These are phyloP conservation scores for Silybum marianum DNA, from an alignment of 129 eudicot species.

Conservation along the genomic window DNA sequence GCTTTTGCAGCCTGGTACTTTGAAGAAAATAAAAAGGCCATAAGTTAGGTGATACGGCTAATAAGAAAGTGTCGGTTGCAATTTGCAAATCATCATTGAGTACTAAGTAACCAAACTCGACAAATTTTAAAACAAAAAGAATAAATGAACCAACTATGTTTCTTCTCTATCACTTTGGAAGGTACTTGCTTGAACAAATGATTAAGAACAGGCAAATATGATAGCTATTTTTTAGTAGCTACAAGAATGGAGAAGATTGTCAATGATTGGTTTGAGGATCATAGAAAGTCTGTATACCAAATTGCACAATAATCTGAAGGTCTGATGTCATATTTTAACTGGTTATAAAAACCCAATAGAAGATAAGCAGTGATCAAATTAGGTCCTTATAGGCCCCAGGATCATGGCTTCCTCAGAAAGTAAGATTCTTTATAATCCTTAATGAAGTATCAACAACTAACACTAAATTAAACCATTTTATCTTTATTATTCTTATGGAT, in stretches of 20 bases:
- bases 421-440: background rate
- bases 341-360: background rate
- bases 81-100: background rate
- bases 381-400: background rate
- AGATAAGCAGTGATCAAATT: background rate
- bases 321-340: background rate
- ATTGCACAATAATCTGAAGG: background rate
- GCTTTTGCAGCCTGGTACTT: slow-evolving; percentile 42
- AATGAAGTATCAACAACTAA: background rate
- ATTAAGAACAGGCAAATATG: background rate
- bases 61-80: background rate
- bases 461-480: background rate
- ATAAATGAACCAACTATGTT: background rate
- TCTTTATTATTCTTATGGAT: background rate
- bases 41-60: background rate
- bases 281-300: background rate
- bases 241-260: background rate
- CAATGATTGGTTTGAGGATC: background rate
- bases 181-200: background rate
- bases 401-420: background rate
- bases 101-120: background rate
- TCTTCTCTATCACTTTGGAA: background rate
- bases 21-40: background rate
- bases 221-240: background rate
- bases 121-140: background rate